phyloP scores from a whole-genome alignment of 73 alveolate species.

The Effrenium voratum region DNA sequence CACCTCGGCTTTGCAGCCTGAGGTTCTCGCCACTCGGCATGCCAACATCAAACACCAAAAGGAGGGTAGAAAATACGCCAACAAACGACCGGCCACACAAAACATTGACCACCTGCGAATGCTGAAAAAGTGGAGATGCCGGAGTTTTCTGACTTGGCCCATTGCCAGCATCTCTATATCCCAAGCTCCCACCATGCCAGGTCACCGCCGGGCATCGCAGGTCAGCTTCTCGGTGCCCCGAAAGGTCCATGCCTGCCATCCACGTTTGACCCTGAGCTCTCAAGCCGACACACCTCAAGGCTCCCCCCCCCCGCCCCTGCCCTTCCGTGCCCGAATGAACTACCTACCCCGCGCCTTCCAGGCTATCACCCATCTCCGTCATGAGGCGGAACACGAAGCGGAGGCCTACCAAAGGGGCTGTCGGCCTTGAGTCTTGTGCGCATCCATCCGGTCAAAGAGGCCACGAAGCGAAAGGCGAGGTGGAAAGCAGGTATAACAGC shows the following conservation, averaged over 20 bases:
- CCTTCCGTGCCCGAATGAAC: not conserved
- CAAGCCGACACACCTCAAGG: not conserved
- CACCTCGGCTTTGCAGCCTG: conserved; percentile 18
- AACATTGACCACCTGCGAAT: too few species aligned
- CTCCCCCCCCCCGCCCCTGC: not conserved
- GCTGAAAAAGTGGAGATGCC: too few species aligned
- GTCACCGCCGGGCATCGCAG: conserved; percentile 54
- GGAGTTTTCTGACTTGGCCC: too few species aligned
- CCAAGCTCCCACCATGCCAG: not conserved
- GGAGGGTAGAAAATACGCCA: too few species aligned
- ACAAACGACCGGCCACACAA: too few species aligned
- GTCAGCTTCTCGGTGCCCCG: conserved; percentile 84
- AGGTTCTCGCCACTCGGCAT: too few species aligned
- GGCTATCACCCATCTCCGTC: conserved; percentile 63
- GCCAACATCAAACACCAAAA: too few species aligned
- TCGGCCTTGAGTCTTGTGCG: not conserved
- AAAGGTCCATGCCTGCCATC: conserved; percentile 33
- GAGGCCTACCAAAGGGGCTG: conserved; percentile 34
- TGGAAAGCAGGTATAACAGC: too few species aligned
- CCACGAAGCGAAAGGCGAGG: too few species aligned
- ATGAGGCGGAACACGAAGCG: conserved; percentile 53
- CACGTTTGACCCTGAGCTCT: not conserved
- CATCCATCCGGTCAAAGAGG: not conserved
- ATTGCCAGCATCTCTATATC: too few species aligned
- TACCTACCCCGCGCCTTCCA: not conserved